Base-by-base conservation (phyloP, 192 early-diverging fungal genomes). In the Backusella tarrabulga region DNA sequence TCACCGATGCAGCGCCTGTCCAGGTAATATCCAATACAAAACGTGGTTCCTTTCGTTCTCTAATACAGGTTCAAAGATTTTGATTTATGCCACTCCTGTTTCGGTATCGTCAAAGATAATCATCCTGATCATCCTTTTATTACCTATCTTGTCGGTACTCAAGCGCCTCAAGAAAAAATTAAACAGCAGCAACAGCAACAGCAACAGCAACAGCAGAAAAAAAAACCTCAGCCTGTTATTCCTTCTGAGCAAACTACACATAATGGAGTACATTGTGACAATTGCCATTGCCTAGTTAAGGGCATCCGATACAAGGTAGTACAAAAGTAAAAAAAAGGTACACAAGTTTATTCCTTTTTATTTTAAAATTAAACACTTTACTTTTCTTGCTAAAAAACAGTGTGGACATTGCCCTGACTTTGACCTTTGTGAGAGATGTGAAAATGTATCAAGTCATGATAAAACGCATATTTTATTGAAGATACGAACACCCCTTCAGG, bases 371-470 rank as follows among this genome's bases (percentile, higher is more conserved):
- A 63, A 29, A 63, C 9, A 29, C 11, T 63, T 63, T 63, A 12
- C 9, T 8, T 60, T 9, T 23, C 2, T 63, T 63, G 21, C 26
- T 63, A 1, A 29, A 29, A 14, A 7, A 71, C 75, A 88, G 86
- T 89, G 88, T 69, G 85, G 83, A 19, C 84, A 87, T 67, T 93
- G 92, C 71, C 23, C 75, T 26, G 84, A 90, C 63, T 92, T 86
- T 78, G 92, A 93, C 79, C 73, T 88, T 14, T 93, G 92, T 74
- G 85, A 82, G 60, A 89, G 88, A 69, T 93, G 92, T 46, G 84
- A 86, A 74, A 73, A 83, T 7, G 74, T 78, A 3, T 21, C 52
- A n/a, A 46, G 26, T 11, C 88, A 89, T 69, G 80, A 86, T 67
- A 36, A 66, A 1, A 71, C 68, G 6, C 88, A 89, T 76, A 71